Evolutionary conservation across 169 alveolate species (phyloP).

Genomic region (Plasmodium vivax): DNA sequence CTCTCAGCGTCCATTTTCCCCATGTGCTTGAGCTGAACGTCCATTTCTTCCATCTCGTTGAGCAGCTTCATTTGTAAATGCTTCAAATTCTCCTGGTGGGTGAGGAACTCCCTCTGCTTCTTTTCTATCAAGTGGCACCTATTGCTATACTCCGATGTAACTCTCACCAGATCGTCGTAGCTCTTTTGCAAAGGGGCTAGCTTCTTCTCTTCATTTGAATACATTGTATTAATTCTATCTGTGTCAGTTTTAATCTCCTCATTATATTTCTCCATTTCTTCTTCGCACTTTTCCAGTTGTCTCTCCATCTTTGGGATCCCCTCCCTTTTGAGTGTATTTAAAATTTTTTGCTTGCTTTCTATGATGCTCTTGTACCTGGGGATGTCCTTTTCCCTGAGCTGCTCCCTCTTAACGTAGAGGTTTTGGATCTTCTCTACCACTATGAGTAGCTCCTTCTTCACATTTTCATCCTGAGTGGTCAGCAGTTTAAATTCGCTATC

Average conservation of each 20-base stretch:
- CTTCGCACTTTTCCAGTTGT: constrained; percentile 81
- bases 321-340: constrained; percentile 74
- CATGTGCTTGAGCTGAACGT: constrained; percentile 28
- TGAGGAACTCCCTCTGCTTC: constrained; percentile 39
- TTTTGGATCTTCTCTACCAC: constrained; percentile 84
- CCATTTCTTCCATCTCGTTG: constrained; percentile 68
- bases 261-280: constrained; percentile 76
- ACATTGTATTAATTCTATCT: constrained; percentile 64
- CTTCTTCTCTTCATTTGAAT: constrained; percentile 75
- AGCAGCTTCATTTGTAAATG: constrained; percentile 42
- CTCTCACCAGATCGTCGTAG: constrained; percentile 75
- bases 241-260: constrained; percentile 77
- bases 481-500: constrained; percentile 82
- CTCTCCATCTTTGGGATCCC: constrained; percentile 76
- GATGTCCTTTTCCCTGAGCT: constrained; percentile 76
- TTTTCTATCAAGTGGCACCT: constrained; percentile 75
- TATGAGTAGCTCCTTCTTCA: constrained; percentile 80
- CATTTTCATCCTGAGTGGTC: constrained; percentile 84
- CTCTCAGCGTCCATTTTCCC: constrained; percentile 19
- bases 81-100: constrained; percentile 28
- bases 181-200: constrained; percentile 83
- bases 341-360: constrained; percentile 74
- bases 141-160: constrained; percentile 71
- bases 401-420: constrained; percentile 70
- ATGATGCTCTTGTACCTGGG: constrained; percentile 73